phyloP scores from a whole-genome alignment of 148 eudicot species.

The Talinum fruticosum region DNA sequence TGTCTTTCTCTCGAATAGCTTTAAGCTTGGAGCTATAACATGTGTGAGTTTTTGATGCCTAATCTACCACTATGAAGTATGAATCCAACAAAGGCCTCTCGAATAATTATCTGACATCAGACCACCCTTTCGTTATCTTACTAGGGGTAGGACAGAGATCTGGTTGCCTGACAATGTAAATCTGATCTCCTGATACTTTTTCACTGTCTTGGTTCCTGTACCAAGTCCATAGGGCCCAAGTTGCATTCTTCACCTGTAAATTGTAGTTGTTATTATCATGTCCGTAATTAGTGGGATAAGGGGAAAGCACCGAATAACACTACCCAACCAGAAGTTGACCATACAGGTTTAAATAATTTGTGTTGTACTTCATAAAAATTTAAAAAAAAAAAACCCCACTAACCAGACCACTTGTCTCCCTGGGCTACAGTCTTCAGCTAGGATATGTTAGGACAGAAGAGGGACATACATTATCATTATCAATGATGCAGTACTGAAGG shows the following conservation, averaged over 20 bases:
- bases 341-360: too few relatives aligned
- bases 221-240: slow-evolving; percentile 94
- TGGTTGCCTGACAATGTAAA: slow-evolving; percentile 90
- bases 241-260: slow-evolving; percentile 80
- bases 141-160: slow-evolving; percentile 43
- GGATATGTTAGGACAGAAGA: too few relatives aligned
- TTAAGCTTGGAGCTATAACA: neutral
- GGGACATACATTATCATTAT: too few relatives aligned
- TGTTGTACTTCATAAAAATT: too few relatives aligned
- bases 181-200: slow-evolving; percentile 68
- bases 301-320: neutral
- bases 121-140: slow-evolving; percentile 23
- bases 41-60: neutral
- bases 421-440: too few relatives aligned
- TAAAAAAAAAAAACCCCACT: too few relatives aligned
- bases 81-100: neutral
- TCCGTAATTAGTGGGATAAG: neutral
- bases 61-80: neutral
- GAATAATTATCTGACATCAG: slow-evolving; percentile 5
- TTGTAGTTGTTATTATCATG: neutral
- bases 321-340: neutral
- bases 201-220: slow-evolving; percentile 81
- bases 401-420: too few relatives aligned
- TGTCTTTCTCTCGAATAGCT: too few relatives aligned
- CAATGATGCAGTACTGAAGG: too few relatives aligned